phyloP scores from a whole-genome alignment of 495 filamentous ascomycete genomes.

The Lepidopterella palustris region DNA sequence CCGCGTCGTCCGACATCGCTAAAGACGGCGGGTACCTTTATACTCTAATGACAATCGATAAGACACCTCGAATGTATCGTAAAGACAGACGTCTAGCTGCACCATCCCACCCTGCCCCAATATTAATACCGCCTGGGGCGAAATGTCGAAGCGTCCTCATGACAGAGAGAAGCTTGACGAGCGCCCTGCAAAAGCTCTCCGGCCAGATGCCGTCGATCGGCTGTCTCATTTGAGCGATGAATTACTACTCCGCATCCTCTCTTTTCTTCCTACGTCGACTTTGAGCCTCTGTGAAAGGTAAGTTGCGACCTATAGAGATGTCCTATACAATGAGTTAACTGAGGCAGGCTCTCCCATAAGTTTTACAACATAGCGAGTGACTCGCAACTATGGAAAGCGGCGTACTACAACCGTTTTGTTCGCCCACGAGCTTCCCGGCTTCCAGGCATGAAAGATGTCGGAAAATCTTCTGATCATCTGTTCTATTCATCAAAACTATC shows the following conservation, averaged over 20 bases:
- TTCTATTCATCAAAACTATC: conserved; percentile 66
- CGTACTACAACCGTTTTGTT: conserved; percentile 87
- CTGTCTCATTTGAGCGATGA: conserved; percentile 75
- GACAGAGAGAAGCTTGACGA: conserved; percentile 12
- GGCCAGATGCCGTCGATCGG: conserved; percentile 35
- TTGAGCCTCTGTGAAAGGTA: conserved; percentile 65
- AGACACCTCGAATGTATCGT: background rate
- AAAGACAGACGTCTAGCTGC: background rate
- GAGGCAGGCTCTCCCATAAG: conserved; percentile 61
- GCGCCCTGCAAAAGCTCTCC: conserved; percentile 24
- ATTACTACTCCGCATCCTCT: conserved; percentile 77
- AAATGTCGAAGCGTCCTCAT: conserved; percentile 12
- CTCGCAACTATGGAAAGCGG: conserved; percentile 82
- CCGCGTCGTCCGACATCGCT: background rate
- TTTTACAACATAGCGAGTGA: conserved; percentile 72
- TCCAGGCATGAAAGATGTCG: conserved; percentile 54
- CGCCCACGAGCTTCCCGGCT: conserved; percentile 72
- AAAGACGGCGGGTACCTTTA: no score
- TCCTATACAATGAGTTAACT: conserved; percentile 14
- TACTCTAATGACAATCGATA: conserved; percentile 1
- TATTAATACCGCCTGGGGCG: background rate
- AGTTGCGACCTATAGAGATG: conserved; percentile 5
- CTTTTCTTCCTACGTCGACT: conserved; percentile 60
- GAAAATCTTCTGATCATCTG: conserved; percentile 37
- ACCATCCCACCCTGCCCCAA: background rate